Evolutionary conservation across 345 rosid genomes (phyloP), one percentile per base, ranked within the genome.

Genomic region (Populus pruinosa): DNA sequence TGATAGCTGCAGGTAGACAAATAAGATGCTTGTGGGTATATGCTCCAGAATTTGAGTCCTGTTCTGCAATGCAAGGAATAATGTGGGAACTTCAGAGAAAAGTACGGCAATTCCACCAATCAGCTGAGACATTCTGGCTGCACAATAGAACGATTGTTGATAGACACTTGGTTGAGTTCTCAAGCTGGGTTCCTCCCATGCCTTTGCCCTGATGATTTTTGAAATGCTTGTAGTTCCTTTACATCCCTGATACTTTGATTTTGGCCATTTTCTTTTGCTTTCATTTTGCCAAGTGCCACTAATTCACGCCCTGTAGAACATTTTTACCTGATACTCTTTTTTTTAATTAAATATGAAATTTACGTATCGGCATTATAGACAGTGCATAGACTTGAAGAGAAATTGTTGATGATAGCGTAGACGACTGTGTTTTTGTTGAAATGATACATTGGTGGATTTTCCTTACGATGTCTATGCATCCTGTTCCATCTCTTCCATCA

Each of bases 11-110:
- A 2, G 98, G 98, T 61, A 83, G 90, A 79, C 82, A 85, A 81
- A 78, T 92, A 21, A 85, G 97, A 76, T 96, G 99, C 83, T 76
- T 96, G 79, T 93, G 93, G 86, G 95, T 85, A 62, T 96, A 96
- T 69, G 88, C 90, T 56, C 83, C 90, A 41, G 98, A 91, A 59
- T 81, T 87, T 0, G 90, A 86, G 59, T 76, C 80, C 2, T 96
- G 99, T 77, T 93, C 98, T 63, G 93, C 98, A 33, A 90, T 88
- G 84, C 85, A 76, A 82, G 99, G 94, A 75, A 83, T 96, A 75
- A 12, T 96, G 76, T 93, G 97, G 99, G 98, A 96, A 81, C 94
- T 96, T 77, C 99, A 93, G 79, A 89, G 94, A 75, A 96, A 92
- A 87, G 93, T 89, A 73, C 89, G 98, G 90, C 87, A 85, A 55